Base-by-base conservation (phyloP, 257 asterid species). In the Voacanga thouarsii region DNA sequence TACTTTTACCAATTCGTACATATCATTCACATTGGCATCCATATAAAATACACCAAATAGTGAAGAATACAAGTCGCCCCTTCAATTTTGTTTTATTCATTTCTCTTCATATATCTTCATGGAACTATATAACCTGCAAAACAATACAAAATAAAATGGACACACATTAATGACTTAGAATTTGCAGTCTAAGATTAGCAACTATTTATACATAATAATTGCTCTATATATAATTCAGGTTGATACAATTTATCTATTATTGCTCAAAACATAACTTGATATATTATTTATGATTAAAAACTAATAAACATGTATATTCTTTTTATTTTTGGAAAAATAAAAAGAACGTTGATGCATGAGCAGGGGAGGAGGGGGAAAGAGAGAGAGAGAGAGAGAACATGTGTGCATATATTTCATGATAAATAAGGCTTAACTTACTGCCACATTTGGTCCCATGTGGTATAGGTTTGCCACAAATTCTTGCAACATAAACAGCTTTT, bases 361-460 rank as follows among this genome's bases (percentile, higher is more conserved):
- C 1, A 2, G 37, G 37, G 37, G 37, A 2, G 37, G 37, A 33
- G 37, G 2, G 37, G 2, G 37, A 33, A 2, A 33, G 37, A 33
- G 37, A 33, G 37, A 33, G 37, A 33, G 37, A 33, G 37, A 33
- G 37, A 33, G 37, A 33, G 37, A 33, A 2, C 37, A 33, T 33
- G 37, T 33, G 37, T 33, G 37, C 21, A 19, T 39, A 14, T 21
- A 28, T 49, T 1, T 16, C 5, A 60, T 61, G 41, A 18, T 14
- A 18, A 59, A 56, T 0, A 66, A 68, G 1, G 3, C 41, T 1
- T 4, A 9, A 33, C 63, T 67, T n/a, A 53, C 43, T 76, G n/a
- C 92, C 97, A 63, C 97, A 90, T 83, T 84, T 88, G 74, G 91
- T 82, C 76, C 92, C 93, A 81, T 51, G 88, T 0, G 92, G 69